Base-by-base conservation (phyloP, 140 eudicot genomes). In the Bidens hawaiensis region DNA sequence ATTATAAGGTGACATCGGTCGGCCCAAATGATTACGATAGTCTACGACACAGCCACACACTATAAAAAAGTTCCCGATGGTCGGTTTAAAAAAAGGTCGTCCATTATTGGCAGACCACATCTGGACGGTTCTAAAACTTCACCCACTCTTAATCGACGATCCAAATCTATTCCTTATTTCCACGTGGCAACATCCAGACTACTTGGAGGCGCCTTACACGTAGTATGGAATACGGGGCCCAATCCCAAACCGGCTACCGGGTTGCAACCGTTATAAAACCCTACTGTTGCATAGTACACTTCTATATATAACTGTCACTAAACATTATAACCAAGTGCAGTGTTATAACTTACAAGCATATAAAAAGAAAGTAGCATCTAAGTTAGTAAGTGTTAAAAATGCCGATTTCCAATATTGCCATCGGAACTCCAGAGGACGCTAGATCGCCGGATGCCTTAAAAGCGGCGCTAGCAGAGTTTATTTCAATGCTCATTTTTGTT, bases 391-490 rank as follows among this genome's bases (percentile, higher is more conserved):
- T 0, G 15, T 0, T 18, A 50, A 79, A 65, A 69, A 83, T 87
- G 93, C 81, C 90, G 22, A 34, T 86, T 21, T 47, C 79, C 3
- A 72, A 67, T 66, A 79, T 88, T 22, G 79, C 94, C 26, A 36
- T 85, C 10, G 90, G 94, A 23, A 58, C 67, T 54, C 64, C 80
- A 31, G 75, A 79, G 21, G 96, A 88, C 45, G 89, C 83, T 21
- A 72, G 76, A 53, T 77, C 82, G 22, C 85, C 87, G 1, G 85
- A 71, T 1, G 81, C 90, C 73, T 64, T 88, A 21, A 88, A 82
- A 73, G 94, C 94, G 14, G 90, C 87, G 14, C 66, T 84, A 30
- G 96, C 96, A 1, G 96, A 88, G 90, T 88, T 88, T 71, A 85
- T 88, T 70, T 84, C 87, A 2, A 82, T 82, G 87, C 87, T 84